phyloP scores from a whole-genome alignment of 768 basidiomycete species.

The Mycena chlorophos region DNA sequence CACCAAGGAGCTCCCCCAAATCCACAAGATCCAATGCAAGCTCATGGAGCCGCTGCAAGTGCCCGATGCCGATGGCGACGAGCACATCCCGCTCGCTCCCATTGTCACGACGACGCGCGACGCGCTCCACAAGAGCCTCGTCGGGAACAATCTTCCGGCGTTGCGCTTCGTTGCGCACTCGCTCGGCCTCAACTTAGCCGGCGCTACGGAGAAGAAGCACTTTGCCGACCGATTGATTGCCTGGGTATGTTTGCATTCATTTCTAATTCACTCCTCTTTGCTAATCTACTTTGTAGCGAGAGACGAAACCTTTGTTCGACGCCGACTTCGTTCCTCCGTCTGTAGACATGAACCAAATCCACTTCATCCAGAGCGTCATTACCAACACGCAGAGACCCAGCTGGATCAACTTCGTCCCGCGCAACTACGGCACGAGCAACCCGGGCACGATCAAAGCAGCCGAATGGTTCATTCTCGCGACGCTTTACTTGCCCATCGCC shows the following conservation, averaged over 20 bases:
- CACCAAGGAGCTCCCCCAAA: conserved; percentile 2
- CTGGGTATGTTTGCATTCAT: conserved; percentile 13
- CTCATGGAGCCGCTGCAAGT: conserved; percentile 8
- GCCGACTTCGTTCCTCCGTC: conserved; percentile 10
- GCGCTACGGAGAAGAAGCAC: conserved; percentile 8
- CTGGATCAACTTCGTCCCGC: conserved; percentile 22
- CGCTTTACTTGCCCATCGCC: conserved; percentile 33
- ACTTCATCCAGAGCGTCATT: conserved; percentile 16
- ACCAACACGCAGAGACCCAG: conserved; percentile 12
- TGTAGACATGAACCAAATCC: conserved; percentile 14
- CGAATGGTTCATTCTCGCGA: conserved; percentile 31
- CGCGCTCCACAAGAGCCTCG: neutral
- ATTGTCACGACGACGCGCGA: conserved; percentile 9
- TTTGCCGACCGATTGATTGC: conserved; percentile 13
- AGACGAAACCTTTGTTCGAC: conserved; percentile 9
- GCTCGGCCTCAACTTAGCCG: conserved; percentile 4
- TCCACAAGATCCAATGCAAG: conserved; percentile 10
- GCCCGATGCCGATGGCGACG: conserved; percentile 8
- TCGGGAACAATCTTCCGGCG: conserved; percentile 1
- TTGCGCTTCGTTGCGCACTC: conserved; percentile 14
- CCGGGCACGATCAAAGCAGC: conserved; percentile 33
- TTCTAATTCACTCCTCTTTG: neutral
- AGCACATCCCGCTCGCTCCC: conserved; percentile 7
- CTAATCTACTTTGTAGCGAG: conserved; percentile 12
- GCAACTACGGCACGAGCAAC: conserved; percentile 23